Percentiles rank a stretch among this genome's conserved stretches.
phyloP scores from a whole-genome alignment of 345 rosid genomes.

The Populus alba region DNA sequence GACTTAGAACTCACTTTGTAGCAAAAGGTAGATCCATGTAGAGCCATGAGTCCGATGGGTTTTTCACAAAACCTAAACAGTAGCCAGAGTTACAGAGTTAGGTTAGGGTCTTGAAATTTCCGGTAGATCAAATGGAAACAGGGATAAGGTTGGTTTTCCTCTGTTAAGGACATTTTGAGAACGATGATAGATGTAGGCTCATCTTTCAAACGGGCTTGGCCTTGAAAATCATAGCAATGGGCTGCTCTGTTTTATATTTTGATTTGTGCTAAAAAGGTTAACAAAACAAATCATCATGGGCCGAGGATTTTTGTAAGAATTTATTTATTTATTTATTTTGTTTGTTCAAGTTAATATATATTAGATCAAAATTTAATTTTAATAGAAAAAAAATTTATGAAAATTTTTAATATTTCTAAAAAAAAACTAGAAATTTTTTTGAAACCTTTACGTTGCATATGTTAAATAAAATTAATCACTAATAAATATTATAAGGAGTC shows the following conservation, averaged over 20 bases:
- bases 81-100: not conserved
- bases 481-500: too few species aligned
- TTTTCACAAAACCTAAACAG: not conserved
- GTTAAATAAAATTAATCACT: too few species aligned
- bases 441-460: too few species aligned
- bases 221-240: not conserved
- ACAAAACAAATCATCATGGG: not conserved
- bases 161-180: not conserved
- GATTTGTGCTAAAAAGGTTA: not conserved
- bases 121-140: not conserved
- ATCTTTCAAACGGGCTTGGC: not conserved
- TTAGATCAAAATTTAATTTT: too few species aligned
- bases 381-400: too few species aligned
- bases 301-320: not conserved
- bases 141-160: not conserved
- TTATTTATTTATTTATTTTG: too few species aligned
- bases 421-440: too few species aligned
- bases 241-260: not conserved
- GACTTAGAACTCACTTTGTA: constrained; percentile 34
- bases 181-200: not conserved
- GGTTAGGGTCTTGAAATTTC: not conserved
- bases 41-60: constrained; percentile 32
- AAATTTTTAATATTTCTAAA: too few species aligned
- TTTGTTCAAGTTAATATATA: too few species aligned
- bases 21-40: constrained; percentile 31